These are phyloP conservation scores for Russula earlei DNA, from an alignment of 768 basidiomycete species.

Conservation along the genomic window DNA sequence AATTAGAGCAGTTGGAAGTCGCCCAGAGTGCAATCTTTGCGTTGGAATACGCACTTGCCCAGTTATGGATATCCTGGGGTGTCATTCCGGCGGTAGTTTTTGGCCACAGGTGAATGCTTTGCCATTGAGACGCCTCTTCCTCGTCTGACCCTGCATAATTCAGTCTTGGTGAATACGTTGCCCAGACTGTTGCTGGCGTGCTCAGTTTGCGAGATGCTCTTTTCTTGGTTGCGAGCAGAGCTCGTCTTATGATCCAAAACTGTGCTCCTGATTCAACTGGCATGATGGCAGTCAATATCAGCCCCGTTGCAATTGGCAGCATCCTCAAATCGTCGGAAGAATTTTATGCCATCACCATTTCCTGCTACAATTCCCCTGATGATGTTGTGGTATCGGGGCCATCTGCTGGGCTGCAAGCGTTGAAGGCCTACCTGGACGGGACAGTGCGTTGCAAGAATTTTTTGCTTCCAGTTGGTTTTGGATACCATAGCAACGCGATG, in stretches of 20 bases:
- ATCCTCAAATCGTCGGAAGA: slow-evolving; percentile 28
- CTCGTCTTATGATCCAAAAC: slow-evolving; percentile 42
- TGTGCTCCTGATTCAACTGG: slow-evolving; percentile 40
- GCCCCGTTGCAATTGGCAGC: slow-evolving; percentile 27
- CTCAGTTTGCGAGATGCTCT: slow-evolving; percentile 49
- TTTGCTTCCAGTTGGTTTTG: slow-evolving; percentile 47
- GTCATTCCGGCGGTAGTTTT: slow-evolving; percentile 48
- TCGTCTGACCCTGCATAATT: neutral
- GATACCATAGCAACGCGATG: slow-evolving; percentile 63
- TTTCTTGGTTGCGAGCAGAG: slow-evolving; percentile 46
- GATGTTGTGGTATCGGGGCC: slow-evolving; percentile 57
- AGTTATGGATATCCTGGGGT: slow-evolving; percentile 64
- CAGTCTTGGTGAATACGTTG: slow-evolving; percentile 71
- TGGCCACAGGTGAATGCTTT: slow-evolving; percentile 55
- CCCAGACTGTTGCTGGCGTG: slow-evolving; percentile 53
- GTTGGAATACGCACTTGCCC: slow-evolving; percentile 52
- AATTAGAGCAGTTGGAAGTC: slow-evolving; percentile 35
- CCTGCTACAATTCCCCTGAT: slow-evolving; percentile 51
- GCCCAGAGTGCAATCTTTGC: slow-evolving; percentile 49
- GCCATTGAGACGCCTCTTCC: neutral
- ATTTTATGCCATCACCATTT: slow-evolving; percentile 36
- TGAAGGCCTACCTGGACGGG: slow-evolving; percentile 35
- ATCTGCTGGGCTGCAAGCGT: slow-evolving; percentile 31
- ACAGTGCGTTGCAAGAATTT: slow-evolving; percentile 31
- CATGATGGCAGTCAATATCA: slow-evolving; percentile 50